Conservation (phyloP, 805 yeast species). For the Pichia exigua region DNA sequence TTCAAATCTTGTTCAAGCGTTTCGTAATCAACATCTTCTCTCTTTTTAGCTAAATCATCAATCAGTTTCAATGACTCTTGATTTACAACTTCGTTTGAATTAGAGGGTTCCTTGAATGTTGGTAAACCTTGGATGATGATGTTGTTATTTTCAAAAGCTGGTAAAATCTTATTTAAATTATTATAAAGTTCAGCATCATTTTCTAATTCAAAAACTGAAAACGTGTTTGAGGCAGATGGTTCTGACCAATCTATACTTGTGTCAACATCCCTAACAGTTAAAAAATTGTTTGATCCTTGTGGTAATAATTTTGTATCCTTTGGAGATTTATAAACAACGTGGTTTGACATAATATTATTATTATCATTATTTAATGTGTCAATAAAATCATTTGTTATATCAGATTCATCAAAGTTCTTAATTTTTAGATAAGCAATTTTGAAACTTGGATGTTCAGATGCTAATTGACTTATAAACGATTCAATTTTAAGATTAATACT, state of each 20-base stretch:
- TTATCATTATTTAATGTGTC: constrained; percentile 4
- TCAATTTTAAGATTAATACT: constrained; percentile 5
- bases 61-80: constrained; percentile 13
- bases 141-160: constrained; percentile 11
- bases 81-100: constrained; percentile 12
- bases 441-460: constrained; percentile 9
- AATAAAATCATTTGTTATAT: constrained; percentile 10
- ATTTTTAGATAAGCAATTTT: constrained; percentile 14
- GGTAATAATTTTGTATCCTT: background rate
- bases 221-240: background rate
- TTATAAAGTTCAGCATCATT: background rate
- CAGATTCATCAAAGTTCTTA: constrained; percentile 15
- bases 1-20: constrained; percentile 22
- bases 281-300: background rate
- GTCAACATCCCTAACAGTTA: background rate
- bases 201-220: background rate
- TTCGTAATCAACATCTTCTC: constrained; percentile 22
- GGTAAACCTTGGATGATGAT: constrained; percentile 31
- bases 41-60: constrained; percentile 1
- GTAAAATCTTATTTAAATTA: constrained; percentile 11
- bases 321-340: constrained; percentile 18
- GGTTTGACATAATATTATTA: constrained; percentile 13
- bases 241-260: background rate
- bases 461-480: constrained; percentile 14
- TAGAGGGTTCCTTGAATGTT: constrained; percentile 10